Conservation (phyloP, 352 stramenopile genomes). For the Globisporangium abappressorium region DNA sequence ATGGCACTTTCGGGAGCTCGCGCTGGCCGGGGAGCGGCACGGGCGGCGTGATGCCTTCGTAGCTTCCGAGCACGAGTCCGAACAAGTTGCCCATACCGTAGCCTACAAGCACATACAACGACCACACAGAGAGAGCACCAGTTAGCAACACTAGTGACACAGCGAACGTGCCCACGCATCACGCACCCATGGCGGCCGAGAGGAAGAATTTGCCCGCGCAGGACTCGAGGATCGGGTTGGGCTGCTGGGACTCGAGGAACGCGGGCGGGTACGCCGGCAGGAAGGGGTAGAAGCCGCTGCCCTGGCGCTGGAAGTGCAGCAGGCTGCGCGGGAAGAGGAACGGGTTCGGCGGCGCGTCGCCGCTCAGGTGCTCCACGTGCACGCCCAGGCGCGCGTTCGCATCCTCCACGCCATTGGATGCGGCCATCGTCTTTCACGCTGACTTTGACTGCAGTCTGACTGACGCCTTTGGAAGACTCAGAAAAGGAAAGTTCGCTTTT, state of each 20-base stretch:
- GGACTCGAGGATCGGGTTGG: conserved; percentile 74
- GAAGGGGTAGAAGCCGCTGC: conserved; percentile 60
- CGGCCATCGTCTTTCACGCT: not conserved
- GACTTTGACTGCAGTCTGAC: no score
- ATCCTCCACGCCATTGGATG: conserved; percentile 25
- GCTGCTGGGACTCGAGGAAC: conserved; percentile 60
- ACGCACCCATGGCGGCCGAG: conserved; percentile 71
- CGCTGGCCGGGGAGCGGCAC: conserved; percentile 77
- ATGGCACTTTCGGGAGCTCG: conserved; percentile 77
- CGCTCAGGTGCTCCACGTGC: conserved; percentile 53
- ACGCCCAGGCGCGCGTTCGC: conserved; percentile 55
- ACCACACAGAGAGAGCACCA: not conserved
- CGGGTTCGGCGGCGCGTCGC: conserved; percentile 58
- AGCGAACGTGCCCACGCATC: not conserved
- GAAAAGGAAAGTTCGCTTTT: no score
- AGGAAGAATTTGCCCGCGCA: conserved; percentile 82
- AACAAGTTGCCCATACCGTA: conserved; percentile 83
- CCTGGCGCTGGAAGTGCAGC: conserved; percentile 45
- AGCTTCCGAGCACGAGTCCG: conserved; percentile 75
- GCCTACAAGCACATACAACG: conserved; percentile 25
- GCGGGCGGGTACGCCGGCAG: conserved; percentile 66
- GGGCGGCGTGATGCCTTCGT: conserved; percentile 82
- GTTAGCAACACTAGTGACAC: not conserved
- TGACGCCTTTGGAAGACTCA: no score
- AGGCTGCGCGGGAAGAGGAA: conserved; percentile 75